Evolutionary conservation across 768 basidiomycete genomes (phyloP), one percentile per base, ranked within the genome.

Genomic region (Pleurotus tuber-regium): DNA sequence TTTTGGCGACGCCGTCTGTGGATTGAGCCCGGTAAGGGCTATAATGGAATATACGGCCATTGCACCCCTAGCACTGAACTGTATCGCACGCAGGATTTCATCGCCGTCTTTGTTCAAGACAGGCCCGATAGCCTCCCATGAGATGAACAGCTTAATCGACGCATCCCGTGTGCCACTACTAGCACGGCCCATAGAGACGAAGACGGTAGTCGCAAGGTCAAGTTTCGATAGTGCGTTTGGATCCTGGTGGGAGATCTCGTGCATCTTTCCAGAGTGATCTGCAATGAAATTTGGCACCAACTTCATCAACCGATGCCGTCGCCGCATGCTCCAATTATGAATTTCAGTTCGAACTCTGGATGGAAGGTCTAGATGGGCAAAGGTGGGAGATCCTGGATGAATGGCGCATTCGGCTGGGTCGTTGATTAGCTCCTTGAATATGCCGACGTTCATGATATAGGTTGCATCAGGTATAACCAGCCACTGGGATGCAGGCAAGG

Each of bases 341-440:
- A 44, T 44, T 26, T 44, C 43, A 12, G 24, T 44, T 14, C 9
- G 23, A 14, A 44, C 19, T 14, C 24, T 19, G 16, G 11, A 10
- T 8, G 24, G 11, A 11, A 44, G 43, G 14, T 44, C 19, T 19
- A 44, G 16, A 28, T 44, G 43, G 3, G 43, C 43, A 28, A 44
- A 25, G 36, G 36, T 16, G n/a, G 36, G 36, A 5, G 36, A 38
- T 11, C 19, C 36, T 16, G 19, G n/a, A 16, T 38, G 8, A 16
- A 38, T 11, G 6, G 36, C 14, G 6, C 19, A 18, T 6, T 38
- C 36, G 19, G 12, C n/a, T 38, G 23, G 23, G n/a, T 44, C 23
- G 26, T 44, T 44, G 43, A 44, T 44, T 14, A 44, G 26, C 43
- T 44, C 43, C 25, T 44, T 44, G 16, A 44, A 44, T 25, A 44